Percentiles rank a stretch among this genome's conserved stretches.
Evolutionary conservation across 2,329 filamentous ascomycete genomes (phyloP).

Genomic region (Monilinia aucupariae): DNA sequence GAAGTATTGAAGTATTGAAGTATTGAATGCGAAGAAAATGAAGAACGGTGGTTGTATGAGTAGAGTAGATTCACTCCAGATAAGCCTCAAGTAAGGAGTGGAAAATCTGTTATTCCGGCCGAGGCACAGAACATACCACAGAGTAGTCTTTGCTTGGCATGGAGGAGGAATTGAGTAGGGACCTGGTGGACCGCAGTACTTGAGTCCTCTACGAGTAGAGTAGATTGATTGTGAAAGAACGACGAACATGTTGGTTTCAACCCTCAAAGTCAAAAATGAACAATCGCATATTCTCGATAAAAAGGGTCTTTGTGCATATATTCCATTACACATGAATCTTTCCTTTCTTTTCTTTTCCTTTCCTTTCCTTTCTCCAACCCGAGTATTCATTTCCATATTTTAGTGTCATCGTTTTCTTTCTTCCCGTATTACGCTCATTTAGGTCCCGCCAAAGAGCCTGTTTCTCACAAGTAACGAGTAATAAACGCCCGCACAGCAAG

Average conservation of each 20-base stretch:
- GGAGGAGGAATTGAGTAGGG: no score
- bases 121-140: background rate
- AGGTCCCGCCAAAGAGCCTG: background rate
- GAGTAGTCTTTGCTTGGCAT: no score
- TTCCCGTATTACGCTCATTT: background rate
- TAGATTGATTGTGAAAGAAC: background rate
- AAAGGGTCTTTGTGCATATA: background rate
- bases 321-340: background rate
- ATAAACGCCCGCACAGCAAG: background rate
- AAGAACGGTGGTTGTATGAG: no score
- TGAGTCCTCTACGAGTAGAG: no score
- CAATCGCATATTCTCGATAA: background rate
- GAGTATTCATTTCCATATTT: background rate
- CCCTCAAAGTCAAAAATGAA: background rate
- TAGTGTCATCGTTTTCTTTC: background rate
- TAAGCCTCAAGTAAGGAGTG: background rate
- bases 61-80: background rate
- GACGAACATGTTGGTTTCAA: background rate
- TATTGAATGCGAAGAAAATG: no score
- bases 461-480: background rate
- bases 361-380: background rate
- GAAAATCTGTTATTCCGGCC: background rate
- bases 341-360: no score
- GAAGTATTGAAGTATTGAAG: no score
- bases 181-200: no score